Conservation (phyloP, 257 asterid species). For the Penstemon eatonii region DNA sequence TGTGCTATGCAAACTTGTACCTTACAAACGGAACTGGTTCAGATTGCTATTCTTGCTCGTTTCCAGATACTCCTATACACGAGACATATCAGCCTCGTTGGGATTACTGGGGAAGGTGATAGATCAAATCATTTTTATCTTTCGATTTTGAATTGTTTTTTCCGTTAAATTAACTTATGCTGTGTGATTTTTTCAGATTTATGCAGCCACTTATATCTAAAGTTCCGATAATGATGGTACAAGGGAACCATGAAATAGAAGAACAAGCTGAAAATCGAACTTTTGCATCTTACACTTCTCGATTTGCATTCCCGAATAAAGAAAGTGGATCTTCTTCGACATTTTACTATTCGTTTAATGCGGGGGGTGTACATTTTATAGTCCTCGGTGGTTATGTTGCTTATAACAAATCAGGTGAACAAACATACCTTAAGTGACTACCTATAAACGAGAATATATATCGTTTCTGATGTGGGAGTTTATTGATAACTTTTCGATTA, state of each 20-base stretch:
- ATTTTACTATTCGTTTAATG: conserved; percentile 83
- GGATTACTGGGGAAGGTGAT: conserved; percentile 99
- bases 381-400: conserved; percentile 79
- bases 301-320: conserved; percentile 79
- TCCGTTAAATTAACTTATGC: background rate
- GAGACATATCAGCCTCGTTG: conserved; percentile 99
- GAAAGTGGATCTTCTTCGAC: conserved; percentile 81
- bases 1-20: conserved; percentile 79
- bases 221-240: conserved; percentile 88
- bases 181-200: conserved; percentile 44
- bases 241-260: conserved; percentile 97
- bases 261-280: conserved; percentile 65
- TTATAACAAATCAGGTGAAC: conserved; percentile 63
- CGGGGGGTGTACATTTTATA: conserved; percentile 91
- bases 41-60: conserved; percentile 90
- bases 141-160: conserved; percentile 3
- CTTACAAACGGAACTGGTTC: conserved; percentile 88
- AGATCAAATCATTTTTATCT: background rate
- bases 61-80: conserved; percentile 76
- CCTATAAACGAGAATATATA: background rate
- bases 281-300: conserved; percentile 71
- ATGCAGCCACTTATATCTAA: conserved; percentile 85
- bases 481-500: conserved; percentile 10
- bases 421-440: background rate
- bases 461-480: background rate